Percentiles rank a stretch among this genome's conserved stretches.
Evolutionary conservation across 208 protist species (phyloP).

Genomic region (Naegleria lovaniensis): DNA sequence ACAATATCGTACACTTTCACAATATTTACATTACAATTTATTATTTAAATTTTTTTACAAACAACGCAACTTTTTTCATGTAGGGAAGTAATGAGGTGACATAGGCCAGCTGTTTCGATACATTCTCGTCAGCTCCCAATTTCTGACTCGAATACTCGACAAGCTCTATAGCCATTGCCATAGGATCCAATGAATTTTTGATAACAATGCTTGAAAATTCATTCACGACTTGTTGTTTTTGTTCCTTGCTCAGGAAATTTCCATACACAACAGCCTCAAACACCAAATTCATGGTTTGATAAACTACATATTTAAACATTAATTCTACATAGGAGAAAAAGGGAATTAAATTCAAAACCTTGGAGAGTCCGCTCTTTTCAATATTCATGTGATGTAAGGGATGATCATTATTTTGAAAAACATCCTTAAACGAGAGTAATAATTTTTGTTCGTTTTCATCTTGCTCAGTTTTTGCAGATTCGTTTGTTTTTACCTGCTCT

Average conservation of each 20-base stretch:
- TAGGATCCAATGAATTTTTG: neutral
- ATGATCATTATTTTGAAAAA: neutral
- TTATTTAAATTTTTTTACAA: neutral
- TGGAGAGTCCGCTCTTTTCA: neutral
- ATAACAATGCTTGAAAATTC: neutral
- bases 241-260: neutral
- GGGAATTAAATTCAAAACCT: neutral
- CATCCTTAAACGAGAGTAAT: neutral
- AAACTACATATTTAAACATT: conserved; percentile 7
- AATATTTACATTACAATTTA: too few species aligned
- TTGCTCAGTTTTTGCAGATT: neutral
- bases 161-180: neutral
- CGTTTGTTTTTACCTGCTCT: too few species aligned
- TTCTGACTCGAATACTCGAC: neutral
- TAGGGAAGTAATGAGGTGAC: neutral
- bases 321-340: neutral
- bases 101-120: neutral
- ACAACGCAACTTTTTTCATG: neutral
- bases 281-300: neutral
- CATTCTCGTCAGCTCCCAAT: neutral
- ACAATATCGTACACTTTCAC: too few species aligned
- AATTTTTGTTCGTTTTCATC: neutral
- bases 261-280: neutral
- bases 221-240: neutral
- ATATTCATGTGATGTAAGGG: neutral